These are phyloP conservation scores for Pythium angustatum DNA, from an alignment of 352 stramenopile genomes.

Conservation along the genomic window DNA sequence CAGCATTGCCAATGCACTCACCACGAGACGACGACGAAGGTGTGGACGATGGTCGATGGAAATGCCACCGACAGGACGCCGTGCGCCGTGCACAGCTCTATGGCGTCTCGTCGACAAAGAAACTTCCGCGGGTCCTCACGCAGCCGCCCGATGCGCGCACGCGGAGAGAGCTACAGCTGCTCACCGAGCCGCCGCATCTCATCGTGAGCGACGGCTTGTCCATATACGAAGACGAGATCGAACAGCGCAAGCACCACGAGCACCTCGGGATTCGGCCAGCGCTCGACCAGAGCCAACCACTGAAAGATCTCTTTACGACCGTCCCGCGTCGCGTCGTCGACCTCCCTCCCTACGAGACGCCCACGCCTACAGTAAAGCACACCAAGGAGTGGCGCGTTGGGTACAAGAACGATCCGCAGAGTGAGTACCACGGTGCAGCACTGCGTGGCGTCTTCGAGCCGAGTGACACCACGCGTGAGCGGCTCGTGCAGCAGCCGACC, in stretches of 20 bases:
- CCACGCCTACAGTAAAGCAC: constrained; percentile 24
- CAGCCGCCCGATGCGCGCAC: constrained; percentile 39
- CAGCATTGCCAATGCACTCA: constrained; percentile 9
- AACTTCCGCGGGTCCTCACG: constrained; percentile 39
- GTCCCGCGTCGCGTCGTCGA: constrained; percentile 39
- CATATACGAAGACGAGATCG: constrained; percentile 46
- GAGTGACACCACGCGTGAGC: constrained; percentile 38
- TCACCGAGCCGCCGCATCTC: constrained; percentile 29
- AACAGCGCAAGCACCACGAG: constrained; percentile 54
- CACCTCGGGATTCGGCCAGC: constrained; percentile 45
- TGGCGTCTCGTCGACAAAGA: constrained; percentile 33
- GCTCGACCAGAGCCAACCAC: constrained; percentile 44
- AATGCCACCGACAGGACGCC: constrained; percentile 26
- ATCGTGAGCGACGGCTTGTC: constrained; percentile 17
- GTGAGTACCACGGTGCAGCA: constrained; percentile 25
- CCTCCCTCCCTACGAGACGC: constrained; percentile 11
- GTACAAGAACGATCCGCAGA: constrained; percentile 46
- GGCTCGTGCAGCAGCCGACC: constrained; percentile 23
- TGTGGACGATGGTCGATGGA: background rate
- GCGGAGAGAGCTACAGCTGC: constrained; percentile 44
- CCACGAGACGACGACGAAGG: constrained; percentile 8
- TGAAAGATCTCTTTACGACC: constrained; percentile 53
- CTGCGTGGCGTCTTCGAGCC: constrained; percentile 56
- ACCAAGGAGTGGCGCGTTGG: constrained; percentile 44
- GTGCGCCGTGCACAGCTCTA: constrained; percentile 49